Base-by-base conservation (phyloP, 495 filamentous ascomycete genomes). In the Penicillium desertorum region DNA sequence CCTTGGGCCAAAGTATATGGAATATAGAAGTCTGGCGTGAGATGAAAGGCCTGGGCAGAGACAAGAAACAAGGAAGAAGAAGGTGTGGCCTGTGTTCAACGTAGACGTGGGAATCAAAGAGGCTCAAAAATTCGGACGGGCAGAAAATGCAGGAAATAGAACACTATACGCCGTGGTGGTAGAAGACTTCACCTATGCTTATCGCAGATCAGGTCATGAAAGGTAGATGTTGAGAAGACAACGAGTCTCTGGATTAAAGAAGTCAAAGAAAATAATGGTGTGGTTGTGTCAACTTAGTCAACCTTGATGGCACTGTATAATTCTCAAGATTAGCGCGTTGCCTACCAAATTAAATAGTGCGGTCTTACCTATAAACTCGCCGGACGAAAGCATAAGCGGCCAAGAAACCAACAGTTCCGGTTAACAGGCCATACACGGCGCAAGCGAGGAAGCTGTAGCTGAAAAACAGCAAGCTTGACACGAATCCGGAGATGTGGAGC, bases 351-450 rank as follows among this genome's bases (percentile, higher is more conserved):
- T 25, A 12, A 23, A 77, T 17, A 2, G 37, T 32, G 19, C 3
- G 5, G 3, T 12, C 86, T 74, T 71, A 90, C 86, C 87, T 86
- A 72, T 96, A 97, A 66, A 97, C 92, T 66, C 89, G 83, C 67
- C 91, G 80, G 37, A 97, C 85, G 78, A 96, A 97, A 4, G 86
- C 85, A 78, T 94, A 96, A 9, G 90, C 89, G 16, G 88, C 86
- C 73, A 97, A 71, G 66, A 95, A 96, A 11, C 92, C 92, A 48
- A 97, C 83, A 4, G 92, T 97, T 4, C 92, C 91, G 14, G 86
- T 90, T 39, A 96, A 72, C 53, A 97, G 70, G 4, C 88, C 91
- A 68, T 96, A 97, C 7, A 96, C 86, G 30, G 81, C 79, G 63
- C 91, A 96, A 2, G 90, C 91, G 62, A 97, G 79, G 50, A 83